Percentiles rank a stretch among this genome's conserved stretches.
These are phyloP conservation scores for Neotropicomus parvogracilis DNA, from an alignment of 1,284 basidiomycete species.

Conservation along the genomic window DNA sequence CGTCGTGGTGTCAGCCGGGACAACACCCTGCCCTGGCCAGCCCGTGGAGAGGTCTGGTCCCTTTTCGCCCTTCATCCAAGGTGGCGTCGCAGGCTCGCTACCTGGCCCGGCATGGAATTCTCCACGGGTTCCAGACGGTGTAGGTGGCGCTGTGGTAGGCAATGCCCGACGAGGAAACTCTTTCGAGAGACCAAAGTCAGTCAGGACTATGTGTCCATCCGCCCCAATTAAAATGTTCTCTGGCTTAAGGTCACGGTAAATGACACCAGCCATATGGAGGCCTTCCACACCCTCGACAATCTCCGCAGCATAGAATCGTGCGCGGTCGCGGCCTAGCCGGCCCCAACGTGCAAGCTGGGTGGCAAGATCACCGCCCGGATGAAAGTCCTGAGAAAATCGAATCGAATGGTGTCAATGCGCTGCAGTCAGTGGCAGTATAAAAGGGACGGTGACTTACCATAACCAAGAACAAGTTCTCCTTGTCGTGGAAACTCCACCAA, in stretches of 20 bases:
- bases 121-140: slow-evolving; percentile 49
- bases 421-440: slow-evolving; percentile 17
- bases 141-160: slow-evolving; percentile 50
- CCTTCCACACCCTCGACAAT: slow-evolving; percentile 94
- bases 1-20: slow-evolving; percentile 61
- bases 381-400: slow-evolving; percentile 70
- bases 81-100: slow-evolving; percentile 50
- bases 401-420: slow-evolving; percentile 11
- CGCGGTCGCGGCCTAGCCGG: slow-evolving; percentile 84
- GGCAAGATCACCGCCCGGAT: slow-evolving; percentile 93
- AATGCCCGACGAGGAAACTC: slow-evolving; percentile 65
- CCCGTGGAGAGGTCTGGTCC: slow-evolving; percentile 45
- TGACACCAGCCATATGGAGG: slow-evolving; percentile 81
- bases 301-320: slow-evolving; percentile 94
- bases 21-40: slow-evolving; percentile 52
- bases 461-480: slow-evolving; percentile 88
- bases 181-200: slow-evolving; percentile 92
- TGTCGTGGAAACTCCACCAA: slow-evolving; percentile 95
- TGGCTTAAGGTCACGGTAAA: slow-evolving; percentile 88
- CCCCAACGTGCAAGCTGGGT: slow-evolving; percentile 96
- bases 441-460: slow-evolving; percentile 52
- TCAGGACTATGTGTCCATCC: slow-evolving; percentile 93
- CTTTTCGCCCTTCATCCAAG: slow-evolving; percentile 68
- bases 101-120: slow-evolving; percentile 49
- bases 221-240: slow-evolving; percentile 93